Base-by-base conservation (phyloP, 2,329 filamentous ascomycete species). In the Orbilia brochopaga region DNA sequence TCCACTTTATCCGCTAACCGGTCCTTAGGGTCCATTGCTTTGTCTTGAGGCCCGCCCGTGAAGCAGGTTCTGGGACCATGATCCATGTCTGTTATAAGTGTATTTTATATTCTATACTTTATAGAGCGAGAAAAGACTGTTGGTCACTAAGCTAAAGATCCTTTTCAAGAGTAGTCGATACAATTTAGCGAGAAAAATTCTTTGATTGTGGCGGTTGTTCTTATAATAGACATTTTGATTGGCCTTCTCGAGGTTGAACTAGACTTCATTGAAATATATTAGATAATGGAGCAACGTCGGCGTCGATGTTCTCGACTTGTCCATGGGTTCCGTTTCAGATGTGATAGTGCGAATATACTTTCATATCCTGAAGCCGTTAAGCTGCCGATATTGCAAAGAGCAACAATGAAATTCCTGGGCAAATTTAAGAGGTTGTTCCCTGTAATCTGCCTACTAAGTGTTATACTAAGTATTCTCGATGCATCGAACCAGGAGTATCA, bases 301-400 rank as follows among this genome's bases (percentile, higher is more conserved):
- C 27, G 8, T 32, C 3, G 27, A 32, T 8, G 4, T 8, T 32
- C 27, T 32, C 27, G 27, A 32, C 8, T 32, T 32, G 27, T 8
- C 3, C 27, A 32, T 32, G 27, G 27, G 64, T 42, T 17, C 53
- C 24, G 58, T 69, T 69, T 69, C 65, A 61, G 46, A 60, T 35
- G 23, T 19, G 48, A 53, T 57, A 35, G 37, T 40, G 27, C 1
- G 42, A 50, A 58, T 44, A 32, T 32, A 32, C 8, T n/a, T n/a
- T n/a, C n/a, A n/a, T n/a, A n/a, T n/a, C n/a, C n/a, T 32, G 27
- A 32, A 32, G 27, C 8, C 27, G 27, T 32, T 8, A 8, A 32
- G 27, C 8, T 32, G 27, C 27, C 8, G 27, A 32, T 32, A 32
- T 32, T 32, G n/a, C n/a, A n/a, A n/a, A n/a, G 8, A 32, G 27